A percentile compares a stretch with the other conserved stretches of the same genome.
Evolutionary conservation across 2,329 filamentous ascomycete species (phyloP).

Genomic region (Phialemoniopsis sp.): DNA sequence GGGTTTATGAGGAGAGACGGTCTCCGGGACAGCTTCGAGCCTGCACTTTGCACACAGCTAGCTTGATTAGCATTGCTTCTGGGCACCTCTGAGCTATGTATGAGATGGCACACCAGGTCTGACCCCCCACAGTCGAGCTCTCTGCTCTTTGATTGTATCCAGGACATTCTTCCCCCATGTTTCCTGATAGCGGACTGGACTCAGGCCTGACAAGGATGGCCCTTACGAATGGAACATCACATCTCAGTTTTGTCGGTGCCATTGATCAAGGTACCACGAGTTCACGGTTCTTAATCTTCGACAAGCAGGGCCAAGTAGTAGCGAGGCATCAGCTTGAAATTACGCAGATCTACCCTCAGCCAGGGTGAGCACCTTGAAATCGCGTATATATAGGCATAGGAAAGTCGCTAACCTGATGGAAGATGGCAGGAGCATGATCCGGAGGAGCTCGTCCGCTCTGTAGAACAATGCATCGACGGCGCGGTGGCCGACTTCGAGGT

Average conservation of each 20-base stretch:
- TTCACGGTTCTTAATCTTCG: constrained; percentile 75
- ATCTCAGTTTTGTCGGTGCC: constrained; percentile 59
- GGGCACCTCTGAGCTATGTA: too few relatives aligned
- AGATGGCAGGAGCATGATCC: constrained; percentile 88
- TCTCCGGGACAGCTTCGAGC: too few relatives aligned
- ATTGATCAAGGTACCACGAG: constrained; percentile 81
- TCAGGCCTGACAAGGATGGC: background rate
- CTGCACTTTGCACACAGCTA: too few relatives aligned
- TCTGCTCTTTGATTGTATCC: too few relatives aligned
- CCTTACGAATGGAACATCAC: constrained; percentile 23
- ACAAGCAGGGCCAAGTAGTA: constrained; percentile 63
- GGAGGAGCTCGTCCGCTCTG: constrained; percentile 66
- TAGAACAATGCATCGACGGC: constrained; percentile 71
- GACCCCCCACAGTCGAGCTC: too few relatives aligned
- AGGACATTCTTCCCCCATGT: too few relatives aligned
- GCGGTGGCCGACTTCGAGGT: constrained; percentile 66
- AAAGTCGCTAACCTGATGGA: background rate
- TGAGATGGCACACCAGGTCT: too few relatives aligned
- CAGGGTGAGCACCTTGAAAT: constrained; percentile 63
- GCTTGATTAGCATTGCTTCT: too few relatives aligned
- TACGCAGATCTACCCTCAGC: constrained; percentile 67
- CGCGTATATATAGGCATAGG: too few relatives aligned
- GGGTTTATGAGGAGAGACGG: too few relatives aligned
- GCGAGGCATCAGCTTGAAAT: constrained; percentile 75
- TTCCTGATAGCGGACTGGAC: too few relatives aligned